phyloP scores from a whole-genome alignment of 148 eudicot species.

The Polygonum maritimum region DNA sequence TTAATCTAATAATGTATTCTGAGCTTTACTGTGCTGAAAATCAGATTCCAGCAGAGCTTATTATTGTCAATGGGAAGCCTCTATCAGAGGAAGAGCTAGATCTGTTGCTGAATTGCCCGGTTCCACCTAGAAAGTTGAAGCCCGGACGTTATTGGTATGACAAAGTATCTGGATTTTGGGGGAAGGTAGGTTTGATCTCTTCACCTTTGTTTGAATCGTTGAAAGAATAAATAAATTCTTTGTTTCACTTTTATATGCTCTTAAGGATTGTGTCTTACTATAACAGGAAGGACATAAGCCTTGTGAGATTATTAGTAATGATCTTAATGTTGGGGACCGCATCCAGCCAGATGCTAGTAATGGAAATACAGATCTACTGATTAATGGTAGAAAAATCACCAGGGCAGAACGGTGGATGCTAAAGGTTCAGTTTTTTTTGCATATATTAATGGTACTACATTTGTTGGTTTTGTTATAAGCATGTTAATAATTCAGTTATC shows the following conservation, averaged over 20 bases:
- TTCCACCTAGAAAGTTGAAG: slow-evolving; percentile 86
- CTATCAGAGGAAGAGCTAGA: slow-evolving; percentile 45
- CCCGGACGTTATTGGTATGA: slow-evolving; percentile 98
- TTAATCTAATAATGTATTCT: slow-evolving; percentile 38
- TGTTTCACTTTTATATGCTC: slow-evolving; percentile 1
- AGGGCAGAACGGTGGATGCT: slow-evolving; percentile 49
- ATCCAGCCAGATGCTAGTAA: slow-evolving; percentile 54
- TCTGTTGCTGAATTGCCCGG: slow-evolving; percentile 31
- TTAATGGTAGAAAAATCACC: slow-evolving; percentile 59
- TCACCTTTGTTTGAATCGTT: background rate
- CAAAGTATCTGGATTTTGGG: slow-evolving; percentile 99
- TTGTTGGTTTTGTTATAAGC: background rate
- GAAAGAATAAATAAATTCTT: background rate
- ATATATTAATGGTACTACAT: slow-evolving; percentile 1
- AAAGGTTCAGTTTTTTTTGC: slow-evolving; percentile 28
- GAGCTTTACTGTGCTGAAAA: slow-evolving; percentile 52
- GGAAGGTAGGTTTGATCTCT: slow-evolving; percentile 57
- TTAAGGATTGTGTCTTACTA: slow-evolving; percentile 4
- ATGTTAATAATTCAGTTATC: slow-evolving; percentile 1
- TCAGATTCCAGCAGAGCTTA: slow-evolving; percentile 47
- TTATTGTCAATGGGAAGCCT: slow-evolving; percentile 56
- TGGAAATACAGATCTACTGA: slow-evolving; percentile 46
- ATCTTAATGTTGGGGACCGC: slow-evolving; percentile 36
- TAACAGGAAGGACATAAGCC: slow-evolving; percentile 78
- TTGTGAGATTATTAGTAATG: slow-evolving; percentile 59